A percentile compares a stretch with the other conserved stretches of the same genome.
These are phyloP conservation scores for Diplodia corticola DNA, from an alignment of 2,329 filamentous ascomycete genomes.

Conservation along the genomic window DNA sequence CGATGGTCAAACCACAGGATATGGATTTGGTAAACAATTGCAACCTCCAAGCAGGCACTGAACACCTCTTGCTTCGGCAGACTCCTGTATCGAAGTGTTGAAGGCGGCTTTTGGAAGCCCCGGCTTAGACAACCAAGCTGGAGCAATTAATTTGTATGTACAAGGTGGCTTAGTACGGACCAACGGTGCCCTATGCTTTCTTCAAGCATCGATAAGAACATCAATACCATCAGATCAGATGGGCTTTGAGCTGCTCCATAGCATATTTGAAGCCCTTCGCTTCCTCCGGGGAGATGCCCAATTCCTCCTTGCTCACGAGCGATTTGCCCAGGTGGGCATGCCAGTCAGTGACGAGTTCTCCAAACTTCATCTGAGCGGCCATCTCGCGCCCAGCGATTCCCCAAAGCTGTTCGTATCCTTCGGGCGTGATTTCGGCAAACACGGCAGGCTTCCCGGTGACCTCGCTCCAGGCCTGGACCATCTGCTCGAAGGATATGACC, in stretches of 20 bases:
- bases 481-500: constrained; percentile 31
- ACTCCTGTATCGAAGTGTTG: neutral
- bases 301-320: constrained; percentile 30
- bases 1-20: neutral
- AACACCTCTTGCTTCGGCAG: neutral
- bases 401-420: constrained; percentile 29
- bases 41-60: neutral
- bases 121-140: too few relatives aligned
- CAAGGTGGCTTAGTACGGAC: too few relatives aligned
- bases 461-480: constrained; percentile 32
- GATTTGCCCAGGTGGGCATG: constrained; percentile 24
- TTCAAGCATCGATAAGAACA: neutral
- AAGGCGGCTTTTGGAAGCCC: neutral
- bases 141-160: too few relatives aligned
- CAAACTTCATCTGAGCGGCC: constrained; percentile 32
- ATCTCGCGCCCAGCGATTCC: constrained; percentile 31
- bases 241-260: constrained; percentile 26
- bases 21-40: constrained; percentile 14
- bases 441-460: constrained; percentile 34
- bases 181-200: too few relatives aligned
- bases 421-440: constrained; percentile 28
- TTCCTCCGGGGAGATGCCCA: constrained; percentile 31
- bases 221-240: neutral
- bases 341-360: constrained; percentile 33
- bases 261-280: constrained; percentile 31